Evolutionary conservation across 495 filamentous ascomycete genomes (phyloP).

Genomic region (Tetracladium setigerum): DNA sequence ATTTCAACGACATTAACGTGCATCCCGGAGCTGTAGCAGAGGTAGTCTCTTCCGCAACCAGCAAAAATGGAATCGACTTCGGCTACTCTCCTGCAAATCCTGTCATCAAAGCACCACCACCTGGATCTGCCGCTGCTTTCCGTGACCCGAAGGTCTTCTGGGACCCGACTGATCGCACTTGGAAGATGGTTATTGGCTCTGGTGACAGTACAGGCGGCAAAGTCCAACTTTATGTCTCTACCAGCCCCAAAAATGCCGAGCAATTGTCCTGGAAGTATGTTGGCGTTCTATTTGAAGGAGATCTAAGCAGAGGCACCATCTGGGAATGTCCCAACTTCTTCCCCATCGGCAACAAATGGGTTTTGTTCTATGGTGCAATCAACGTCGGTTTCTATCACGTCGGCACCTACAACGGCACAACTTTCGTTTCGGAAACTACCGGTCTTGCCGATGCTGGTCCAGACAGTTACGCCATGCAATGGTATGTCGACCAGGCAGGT

Average conservation of each 20-base stretch:
- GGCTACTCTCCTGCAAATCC: slow-evolving; percentile 16
- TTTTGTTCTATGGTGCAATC: slow-evolving; percentile 15
- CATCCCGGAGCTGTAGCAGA: slow-evolving; percentile 3
- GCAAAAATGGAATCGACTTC: slow-evolving; percentile 12
- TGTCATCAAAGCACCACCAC: slow-evolving; percentile 16
- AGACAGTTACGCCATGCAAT: slow-evolving; percentile 14
- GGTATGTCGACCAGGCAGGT: slow-evolving; percentile 10
- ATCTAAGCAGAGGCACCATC: slow-evolving; percentile 14
- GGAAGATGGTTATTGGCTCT: slow-evolving; percentile 17
- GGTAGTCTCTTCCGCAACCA: slow-evolving; percentile 4
- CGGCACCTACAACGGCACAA: slow-evolving; percentile 31
- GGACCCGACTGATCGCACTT: slow-evolving; percentile 9
- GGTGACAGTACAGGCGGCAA: slow-evolving; percentile 11
- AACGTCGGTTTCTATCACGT: slow-evolving; percentile 24
- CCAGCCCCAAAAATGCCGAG: not conserved
- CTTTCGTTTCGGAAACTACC: slow-evolving; percentile 22
- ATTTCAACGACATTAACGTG: slow-evolving; percentile 1
- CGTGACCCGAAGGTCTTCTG: slow-evolving; percentile 18
- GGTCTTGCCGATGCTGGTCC: slow-evolving; percentile 17
- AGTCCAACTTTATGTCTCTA: slow-evolving; percentile 10
- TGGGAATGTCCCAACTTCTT: slow-evolving; percentile 27
- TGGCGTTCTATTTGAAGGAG: slow-evolving; percentile 10
- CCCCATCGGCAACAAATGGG: slow-evolving; percentile 22
- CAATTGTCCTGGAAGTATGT: slow-evolving; percentile 12
- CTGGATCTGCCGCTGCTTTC: slow-evolving; percentile 11